Evolutionary conservation across 1,284 basidiomycete genomes (phyloP).

Genomic region (Trametes sp.): DNA sequence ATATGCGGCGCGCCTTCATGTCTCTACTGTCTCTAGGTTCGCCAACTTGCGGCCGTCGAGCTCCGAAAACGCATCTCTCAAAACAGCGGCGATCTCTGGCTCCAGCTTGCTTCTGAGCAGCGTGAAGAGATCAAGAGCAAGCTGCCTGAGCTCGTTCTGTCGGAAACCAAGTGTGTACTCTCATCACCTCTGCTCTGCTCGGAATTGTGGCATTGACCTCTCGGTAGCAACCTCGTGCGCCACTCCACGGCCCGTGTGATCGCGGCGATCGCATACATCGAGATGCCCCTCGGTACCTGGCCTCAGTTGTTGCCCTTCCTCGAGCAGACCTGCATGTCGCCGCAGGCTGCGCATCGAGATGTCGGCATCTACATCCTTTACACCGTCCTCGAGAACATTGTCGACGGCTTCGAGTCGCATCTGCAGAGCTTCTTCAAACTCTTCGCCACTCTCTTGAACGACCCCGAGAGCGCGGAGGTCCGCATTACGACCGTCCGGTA

Average conservation of each 20-base stretch:
- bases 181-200: neutral
- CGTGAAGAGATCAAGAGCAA: conserved; percentile 89
- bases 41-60: conserved; percentile 98
- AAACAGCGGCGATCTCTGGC: conserved; percentile 88
- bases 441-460: conserved; percentile 81
- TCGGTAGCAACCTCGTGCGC: conserved; percentile 80
- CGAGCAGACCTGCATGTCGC: conserved; percentile 78
- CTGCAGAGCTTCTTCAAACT: conserved; percentile 84
- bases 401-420: conserved; percentile 86
- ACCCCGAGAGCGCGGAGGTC: conserved; percentile 92
- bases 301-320: conserved; percentile 90
- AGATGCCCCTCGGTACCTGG: conserved; percentile 88
- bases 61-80: conserved; percentile 90
- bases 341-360: conserved; percentile 83
- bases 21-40: conserved; percentile 79
- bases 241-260: conserved; percentile 93
- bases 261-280: conserved; percentile 91
- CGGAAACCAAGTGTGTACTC: conserved; percentile 75
- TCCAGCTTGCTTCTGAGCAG: conserved; percentile 71
- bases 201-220: conserved; percentile 27
- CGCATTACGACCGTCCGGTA: conserved; percentile 90
- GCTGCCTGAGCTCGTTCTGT: conserved; percentile 82
- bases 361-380: conserved; percentile 92
- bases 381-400: conserved; percentile 91
- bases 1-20: neutral